Evolutionary conservation across 2,329 filamentous ascomycete genomes (phyloP).

Genomic region (Penicillium sp.): DNA sequence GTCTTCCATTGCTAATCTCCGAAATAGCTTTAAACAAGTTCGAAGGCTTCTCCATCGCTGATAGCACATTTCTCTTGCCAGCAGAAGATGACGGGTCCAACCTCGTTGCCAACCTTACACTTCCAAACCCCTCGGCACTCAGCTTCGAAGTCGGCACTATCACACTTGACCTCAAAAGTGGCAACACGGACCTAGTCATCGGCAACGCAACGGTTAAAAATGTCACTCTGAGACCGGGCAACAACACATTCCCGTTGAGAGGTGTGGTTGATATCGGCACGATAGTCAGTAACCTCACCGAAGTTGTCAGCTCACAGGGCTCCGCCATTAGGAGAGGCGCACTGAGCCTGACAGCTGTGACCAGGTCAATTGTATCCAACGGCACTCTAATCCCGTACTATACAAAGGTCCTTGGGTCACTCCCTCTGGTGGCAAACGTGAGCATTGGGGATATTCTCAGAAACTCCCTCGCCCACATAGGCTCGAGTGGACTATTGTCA

Average conservation of each 20-base stretch:
- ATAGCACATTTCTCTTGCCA: slow-evolving; percentile 19
- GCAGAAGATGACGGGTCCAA: slow-evolving; percentile 19
- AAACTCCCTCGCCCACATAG: slow-evolving; percentile 14
- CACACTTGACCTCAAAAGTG: slow-evolving; percentile 19
- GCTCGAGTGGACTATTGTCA: neutral
- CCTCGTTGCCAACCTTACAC: slow-evolving; percentile 18
- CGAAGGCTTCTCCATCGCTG: slow-evolving; percentile 15
- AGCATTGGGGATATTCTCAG: slow-evolving; percentile 14
- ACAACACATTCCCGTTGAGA: slow-evolving; percentile 18
- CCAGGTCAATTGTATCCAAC: slow-evolving; percentile 12
- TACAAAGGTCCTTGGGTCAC: slow-evolving; percentile 14
- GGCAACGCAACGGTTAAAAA: slow-evolving; percentile 17
- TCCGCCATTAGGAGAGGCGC: slow-evolving; percentile 10
- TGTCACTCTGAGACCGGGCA: slow-evolving; percentile 18
- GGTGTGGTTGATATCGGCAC: slow-evolving; percentile 16
- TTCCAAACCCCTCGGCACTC: slow-evolving; percentile 21
- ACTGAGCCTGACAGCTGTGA: slow-evolving; percentile 12
- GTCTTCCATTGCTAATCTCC: neutral
- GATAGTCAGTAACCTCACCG: slow-evolving; percentile 12
- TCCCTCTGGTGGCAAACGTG: slow-evolving; percentile 15
- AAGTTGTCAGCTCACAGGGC: slow-evolving; percentile 15
- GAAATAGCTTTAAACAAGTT: slow-evolving; percentile 19
- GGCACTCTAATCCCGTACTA: slow-evolving; percentile 19
- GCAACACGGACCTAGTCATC: slow-evolving; percentile 10
- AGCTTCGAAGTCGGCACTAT: slow-evolving; percentile 21